A percentile compares a stretch with the other conserved stretches of the same genome.
phyloP scores from a whole-genome alignment of 306 rosid genomes.

The Gynostemma pentaphyllum region DNA sequence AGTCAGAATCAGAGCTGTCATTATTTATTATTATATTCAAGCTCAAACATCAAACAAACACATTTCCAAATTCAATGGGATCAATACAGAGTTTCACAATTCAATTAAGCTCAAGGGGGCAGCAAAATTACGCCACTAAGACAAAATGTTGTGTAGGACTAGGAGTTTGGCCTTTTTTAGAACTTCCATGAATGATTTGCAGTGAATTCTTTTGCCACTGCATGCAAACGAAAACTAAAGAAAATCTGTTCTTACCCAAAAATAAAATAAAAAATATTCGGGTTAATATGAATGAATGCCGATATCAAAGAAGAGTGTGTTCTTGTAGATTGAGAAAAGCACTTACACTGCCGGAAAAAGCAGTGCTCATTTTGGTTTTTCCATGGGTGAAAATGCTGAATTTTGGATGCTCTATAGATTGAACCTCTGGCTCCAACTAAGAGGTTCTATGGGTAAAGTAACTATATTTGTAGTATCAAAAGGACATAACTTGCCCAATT shows the following conservation, averaged over 20 bases:
- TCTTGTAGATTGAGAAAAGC: neutral
- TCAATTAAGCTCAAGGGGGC: neutral
- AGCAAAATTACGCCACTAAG: neutral
- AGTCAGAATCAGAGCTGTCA: neutral
- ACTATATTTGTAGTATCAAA: neutral
- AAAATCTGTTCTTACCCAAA: neutral
- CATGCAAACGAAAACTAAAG: neutral
- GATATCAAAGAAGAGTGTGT: neutral
- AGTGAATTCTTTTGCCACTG: neutral
- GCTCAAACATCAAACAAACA: neutral
- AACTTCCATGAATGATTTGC: neutral
- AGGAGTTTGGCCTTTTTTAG: neutral
- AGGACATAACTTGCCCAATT: neutral
- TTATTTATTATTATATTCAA: neutral
- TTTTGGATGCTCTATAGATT: neutral
- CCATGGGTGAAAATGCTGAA: neutral
- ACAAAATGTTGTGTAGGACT: neutral
- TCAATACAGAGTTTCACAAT: neutral
- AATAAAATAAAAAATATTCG: neutral
- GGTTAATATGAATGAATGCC: slow-evolving; percentile 1
- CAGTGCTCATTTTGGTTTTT: slow-evolving; percentile 15
- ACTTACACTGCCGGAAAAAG: too few relatives aligned
- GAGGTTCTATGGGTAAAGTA: neutral
- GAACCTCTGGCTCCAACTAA: neutral
- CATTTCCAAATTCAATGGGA: neutral